These are phyloP conservation scores for Chrysosphaeria jannelii DNA, from an alignment of 2,329 filamentous ascomycete species.

Conservation along the genomic window DNA sequence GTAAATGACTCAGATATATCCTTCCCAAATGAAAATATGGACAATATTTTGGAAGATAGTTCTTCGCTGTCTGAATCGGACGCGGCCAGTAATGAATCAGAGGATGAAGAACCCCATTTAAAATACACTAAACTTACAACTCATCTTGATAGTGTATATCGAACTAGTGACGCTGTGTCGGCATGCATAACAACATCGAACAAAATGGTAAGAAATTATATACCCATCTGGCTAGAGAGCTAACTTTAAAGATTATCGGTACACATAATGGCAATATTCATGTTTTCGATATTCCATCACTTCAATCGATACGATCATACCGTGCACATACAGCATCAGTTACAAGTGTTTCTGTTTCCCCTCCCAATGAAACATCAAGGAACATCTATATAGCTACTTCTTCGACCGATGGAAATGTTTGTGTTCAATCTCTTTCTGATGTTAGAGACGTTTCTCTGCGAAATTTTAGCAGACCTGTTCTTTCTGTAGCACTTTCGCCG, in stretches of 20 bases:
- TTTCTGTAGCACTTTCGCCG: slow-evolving; percentile 77
- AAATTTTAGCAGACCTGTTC: slow-evolving; percentile 79
- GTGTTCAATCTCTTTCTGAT: slow-evolving; percentile 64
- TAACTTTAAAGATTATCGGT: slow-evolving; percentile 44
- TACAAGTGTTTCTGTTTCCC: slow-evolving; percentile 70
- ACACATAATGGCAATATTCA: slow-evolving; percentile 95
- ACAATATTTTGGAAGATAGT: no score
- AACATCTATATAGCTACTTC: slow-evolving; percentile 82
- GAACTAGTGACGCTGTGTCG: slow-evolving; percentile 85
- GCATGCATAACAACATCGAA: slow-evolving; percentile 72
- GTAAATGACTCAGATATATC: no score
- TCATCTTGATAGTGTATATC: slow-evolving; percentile 52
- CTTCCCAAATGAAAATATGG: no score
- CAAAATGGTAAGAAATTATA: slow-evolving; percentile 45
- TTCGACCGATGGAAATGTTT: slow-evolving; percentile 87
- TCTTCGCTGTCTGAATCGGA: no score
- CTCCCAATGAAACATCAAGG: slow-evolving; percentile 55
- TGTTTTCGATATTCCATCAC: slow-evolving; percentile 53
- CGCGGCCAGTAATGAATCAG: slow-evolving; percentile 48
- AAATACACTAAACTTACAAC: slow-evolving; percentile 78
- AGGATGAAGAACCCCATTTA: slow-evolving; percentile 77
- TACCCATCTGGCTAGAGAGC: neutral
- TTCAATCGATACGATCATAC: slow-evolving; percentile 60
- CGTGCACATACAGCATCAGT: slow-evolving; percentile 81
- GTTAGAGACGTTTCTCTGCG: slow-evolving; percentile 69